Percentiles rank a stretch among this genome's conserved stretches.
Conservation (phyloP, 1,139 yeast species). For the Yamadazyma taylorii region DNA sequence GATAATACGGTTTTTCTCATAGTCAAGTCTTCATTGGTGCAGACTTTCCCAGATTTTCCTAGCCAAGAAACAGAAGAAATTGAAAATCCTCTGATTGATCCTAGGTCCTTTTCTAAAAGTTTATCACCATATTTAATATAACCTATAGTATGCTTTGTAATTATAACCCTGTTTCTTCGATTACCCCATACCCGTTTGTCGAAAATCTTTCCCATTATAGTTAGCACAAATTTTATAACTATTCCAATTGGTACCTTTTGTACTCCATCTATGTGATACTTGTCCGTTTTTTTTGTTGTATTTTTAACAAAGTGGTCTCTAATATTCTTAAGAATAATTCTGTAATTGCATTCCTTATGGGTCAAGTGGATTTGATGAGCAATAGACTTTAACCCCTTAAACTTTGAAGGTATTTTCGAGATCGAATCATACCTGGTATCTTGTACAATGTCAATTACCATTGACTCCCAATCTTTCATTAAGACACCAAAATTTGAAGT, state of each 20-base stretch:
- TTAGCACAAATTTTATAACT: constrained; percentile 42
- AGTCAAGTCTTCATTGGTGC: constrained; percentile 38
- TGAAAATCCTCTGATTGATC: constrained; percentile 30
- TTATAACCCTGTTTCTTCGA: constrained; percentile 40
- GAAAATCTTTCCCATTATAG: constrained; percentile 46
- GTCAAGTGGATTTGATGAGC: constrained; percentile 13
- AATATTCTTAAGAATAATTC: constrained; percentile 2
- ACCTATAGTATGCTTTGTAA: constrained; percentile 37
- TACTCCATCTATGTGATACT: constrained; percentile 4
- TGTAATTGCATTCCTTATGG: constrained; percentile 11
- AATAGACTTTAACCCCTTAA: constrained; percentile 17
- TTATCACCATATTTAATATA: constrained; percentile 40
- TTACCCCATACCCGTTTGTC: constrained; percentile 61
- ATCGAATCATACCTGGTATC: constrained; percentile 1
- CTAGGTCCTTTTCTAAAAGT: constrained; percentile 25
- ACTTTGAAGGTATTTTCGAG: constrained; percentile 23
- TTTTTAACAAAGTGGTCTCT: neutral
- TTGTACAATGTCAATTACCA: constrained; percentile 13
- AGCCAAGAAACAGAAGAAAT: constrained; percentile 51
- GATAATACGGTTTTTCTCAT: constrained; percentile 33
- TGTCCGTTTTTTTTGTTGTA: neutral
- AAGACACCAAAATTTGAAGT: constrained; percentile 1
- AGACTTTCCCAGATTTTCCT: constrained; percentile 23
- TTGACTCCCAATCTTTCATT: constrained; percentile 1
- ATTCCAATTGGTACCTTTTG: constrained; percentile 22